phyloP scores from a whole-genome alignment of 345 rosid species.

The Brassica rapa region DNA sequence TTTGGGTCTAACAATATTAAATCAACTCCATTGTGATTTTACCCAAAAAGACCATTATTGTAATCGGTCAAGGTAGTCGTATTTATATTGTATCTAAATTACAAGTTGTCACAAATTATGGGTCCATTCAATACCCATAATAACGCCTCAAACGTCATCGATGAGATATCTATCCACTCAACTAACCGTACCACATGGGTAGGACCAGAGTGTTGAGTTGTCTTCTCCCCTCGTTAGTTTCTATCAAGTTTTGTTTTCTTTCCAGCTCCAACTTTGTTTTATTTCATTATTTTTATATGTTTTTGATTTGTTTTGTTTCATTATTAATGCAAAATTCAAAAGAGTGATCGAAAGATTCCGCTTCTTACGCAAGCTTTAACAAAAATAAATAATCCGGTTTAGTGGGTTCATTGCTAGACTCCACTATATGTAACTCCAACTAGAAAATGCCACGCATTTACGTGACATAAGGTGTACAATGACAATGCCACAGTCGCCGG shows the following conservation, averaged over 20 bases:
- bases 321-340: not conserved
- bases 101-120: constrained; percentile 3
- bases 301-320: not conserved
- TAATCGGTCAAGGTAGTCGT: not conserved
- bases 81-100: not conserved
- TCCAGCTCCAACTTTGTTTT: constrained; percentile 1
- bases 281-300: not conserved
- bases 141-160: constrained; percentile 24
- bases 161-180: constrained; percentile 30
- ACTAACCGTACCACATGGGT: constrained; percentile 34
- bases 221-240: constrained; percentile 22
- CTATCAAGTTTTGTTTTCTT: constrained; percentile 1
- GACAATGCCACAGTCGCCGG: not conserved
- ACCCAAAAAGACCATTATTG: not conserved
- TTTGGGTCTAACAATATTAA: no score
- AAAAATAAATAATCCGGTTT: constrained; percentile 1
- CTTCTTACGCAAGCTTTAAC: constrained; percentile 1
- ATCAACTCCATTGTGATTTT: no score
- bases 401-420: constrained; percentile 35
- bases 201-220: constrained; percentile 25
- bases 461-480: not conserved
- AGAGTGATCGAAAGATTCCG: constrained; percentile 11
- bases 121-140: constrained; percentile 13
- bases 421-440: constrained; percentile 1
- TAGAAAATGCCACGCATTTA: constrained; percentile 16